Evolutionary conservation across 805 yeast species (phyloP), one percentile per base, ranked within the genome.

Genomic region (Scheffersomyces ergatensis): DNA sequence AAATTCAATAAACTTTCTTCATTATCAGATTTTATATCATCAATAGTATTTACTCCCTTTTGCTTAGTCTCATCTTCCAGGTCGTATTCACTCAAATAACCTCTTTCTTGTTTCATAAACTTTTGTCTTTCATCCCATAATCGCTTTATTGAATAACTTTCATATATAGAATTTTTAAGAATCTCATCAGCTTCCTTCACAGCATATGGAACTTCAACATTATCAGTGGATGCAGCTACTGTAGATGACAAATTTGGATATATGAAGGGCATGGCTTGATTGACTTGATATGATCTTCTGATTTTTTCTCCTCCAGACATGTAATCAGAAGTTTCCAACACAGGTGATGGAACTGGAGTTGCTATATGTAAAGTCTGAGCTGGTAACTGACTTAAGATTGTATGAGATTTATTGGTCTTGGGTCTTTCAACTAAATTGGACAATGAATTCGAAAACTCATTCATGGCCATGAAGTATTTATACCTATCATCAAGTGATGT

Each of bases 331-430:
- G 72, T 68, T 5, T 65, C 59, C 11, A 60, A 46, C 1, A 85
- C 82, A 0, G 96, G 96, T 0, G 95, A 86, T 3, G 96, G 93
- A 1, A 85, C 85, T 0, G 96, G 96, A 0, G 96, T 88, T 0
- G 96, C 90, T 9, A 89, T 74, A 57, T 85, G 90, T 4, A 83
- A 66, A 0, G 76, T 63, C 31, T 79, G 82, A 0, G 75, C 64
- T 1, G 83, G 83, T 17, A 77, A 57, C 27, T 70, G 66, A 11
- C 70, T 62, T 36, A 70, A 66, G 4, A 70, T 50, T 5, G 72
- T 60, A 41, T 73, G 77, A 4, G 69, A 46, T 50, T 70, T 70
- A 43, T 69, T 59, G 1, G 86, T 77, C 40, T 80, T 67, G 2
- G 85, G 83, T 24, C 72, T 73, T 37, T 76, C 83, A 37, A 82